These are phyloP conservation scores for Plasmodium yoelii DNA, from an alignment of 169 alveolate species.

Conservation along the genomic window DNA sequence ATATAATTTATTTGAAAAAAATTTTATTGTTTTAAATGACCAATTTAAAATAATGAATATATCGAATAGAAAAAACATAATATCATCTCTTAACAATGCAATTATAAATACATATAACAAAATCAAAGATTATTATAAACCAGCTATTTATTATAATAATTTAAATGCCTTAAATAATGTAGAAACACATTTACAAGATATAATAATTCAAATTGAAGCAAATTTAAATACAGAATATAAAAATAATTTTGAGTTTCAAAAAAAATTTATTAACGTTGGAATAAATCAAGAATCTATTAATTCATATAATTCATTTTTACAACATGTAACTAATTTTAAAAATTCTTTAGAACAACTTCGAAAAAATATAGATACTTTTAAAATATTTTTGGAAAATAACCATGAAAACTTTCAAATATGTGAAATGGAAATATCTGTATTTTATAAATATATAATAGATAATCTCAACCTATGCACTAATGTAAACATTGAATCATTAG, in stretches of 20 bases:
- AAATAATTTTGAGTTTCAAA: conserved; percentile 65
- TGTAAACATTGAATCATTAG: conserved; percentile 36
- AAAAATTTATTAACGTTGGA: conserved; percentile 22
- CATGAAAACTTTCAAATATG: conserved; percentile 34
- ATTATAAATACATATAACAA: conserved; percentile 22
- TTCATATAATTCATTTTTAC: conserved; percentile 54
- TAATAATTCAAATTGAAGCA: conserved; percentile 42
- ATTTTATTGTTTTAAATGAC: conserved; percentile 21
- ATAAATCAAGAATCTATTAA: conserved; percentile 62
- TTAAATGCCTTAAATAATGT: conserved; percentile 16
- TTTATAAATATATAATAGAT: conserved; percentile 13
- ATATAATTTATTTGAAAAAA: conserved; percentile 8
- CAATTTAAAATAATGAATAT: conserved; percentile 44
- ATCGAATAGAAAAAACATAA: conserved; percentile 37
- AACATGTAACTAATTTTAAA: conserved; percentile 44
- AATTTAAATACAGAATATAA: conserved; percentile 24
- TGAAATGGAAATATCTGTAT: conserved; percentile 41
- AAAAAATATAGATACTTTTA: conserved; percentile 10
- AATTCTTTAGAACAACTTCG: conserved; percentile 18
- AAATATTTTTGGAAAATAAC: conserved; percentile 28
- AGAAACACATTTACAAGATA: conserved; percentile 36
- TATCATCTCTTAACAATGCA: conserved; percentile 18
- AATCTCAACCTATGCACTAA: conserved; percentile 18
- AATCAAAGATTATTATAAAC: conserved; percentile 22
- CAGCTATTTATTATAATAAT: conserved; percentile 6